Evolutionary conservation across 768 basidiomycete species (phyloP).

Genomic region (Mycena floridula): DNA sequence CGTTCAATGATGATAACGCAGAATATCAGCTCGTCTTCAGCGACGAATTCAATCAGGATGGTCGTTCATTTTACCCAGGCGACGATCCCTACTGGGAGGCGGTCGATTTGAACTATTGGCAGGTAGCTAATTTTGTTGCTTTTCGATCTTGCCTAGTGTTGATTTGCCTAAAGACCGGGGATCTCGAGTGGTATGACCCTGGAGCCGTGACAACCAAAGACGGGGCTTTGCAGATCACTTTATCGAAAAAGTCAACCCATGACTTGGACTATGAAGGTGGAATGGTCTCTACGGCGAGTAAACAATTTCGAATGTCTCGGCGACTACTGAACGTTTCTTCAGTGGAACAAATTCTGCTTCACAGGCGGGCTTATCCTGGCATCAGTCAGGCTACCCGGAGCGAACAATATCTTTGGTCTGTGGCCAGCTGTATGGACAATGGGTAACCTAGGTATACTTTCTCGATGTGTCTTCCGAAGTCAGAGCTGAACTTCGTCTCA

Average conservation of each 20-base stretch:
- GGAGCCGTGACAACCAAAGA: constrained; percentile 45
- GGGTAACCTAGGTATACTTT: constrained; percentile 52
- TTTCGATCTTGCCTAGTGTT: too few relatives aligned
- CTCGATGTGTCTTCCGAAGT: too few relatives aligned
- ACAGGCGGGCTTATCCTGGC: constrained; percentile 50
- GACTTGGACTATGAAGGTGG: constrained; percentile 47
- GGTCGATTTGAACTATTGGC: constrained; percentile 39
- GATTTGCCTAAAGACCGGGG: too few relatives aligned
- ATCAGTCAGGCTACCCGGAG: constrained; percentile 6
- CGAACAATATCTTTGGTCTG: constrained; percentile 5
- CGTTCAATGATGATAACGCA: constrained; percentile 34
- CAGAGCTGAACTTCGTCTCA: constrained; percentile 27
- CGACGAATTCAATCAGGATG: constrained; percentile 57
- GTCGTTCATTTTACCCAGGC: constrained; percentile 53
- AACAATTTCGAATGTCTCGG: too few relatives aligned
- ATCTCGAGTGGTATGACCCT: constrained; percentile 62
- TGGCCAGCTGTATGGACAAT: constrained; percentile 25
- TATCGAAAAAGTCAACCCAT: constrained; percentile 42
- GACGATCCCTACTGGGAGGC: constrained; percentile 68
- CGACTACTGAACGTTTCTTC: too few relatives aligned
- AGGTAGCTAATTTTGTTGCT: too few relatives aligned
- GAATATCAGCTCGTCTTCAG: constrained; percentile 50
- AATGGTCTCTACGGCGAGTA: constrained; percentile 36
- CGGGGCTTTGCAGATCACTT: constrained; percentile 51
- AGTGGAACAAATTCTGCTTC: constrained; percentile 73